Percentiles rank a stretch among this genome's conserved stretches.
These are phyloP conservation scores for Lophium mytilinum DNA, from an alignment of 495 filamentous ascomycete genomes.

Conservation along the genomic window DNA sequence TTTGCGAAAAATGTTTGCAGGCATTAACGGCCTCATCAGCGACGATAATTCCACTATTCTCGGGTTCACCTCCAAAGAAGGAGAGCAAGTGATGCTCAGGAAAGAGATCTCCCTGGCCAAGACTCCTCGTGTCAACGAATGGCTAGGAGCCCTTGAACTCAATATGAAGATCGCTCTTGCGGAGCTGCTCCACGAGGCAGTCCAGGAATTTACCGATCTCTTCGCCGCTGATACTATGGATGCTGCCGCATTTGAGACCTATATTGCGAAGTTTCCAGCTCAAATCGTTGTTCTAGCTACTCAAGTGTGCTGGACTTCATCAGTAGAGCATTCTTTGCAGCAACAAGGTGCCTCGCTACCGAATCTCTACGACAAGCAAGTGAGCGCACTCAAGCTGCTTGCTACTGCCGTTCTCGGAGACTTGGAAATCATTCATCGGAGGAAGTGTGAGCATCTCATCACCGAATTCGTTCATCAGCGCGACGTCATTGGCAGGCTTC, in stretches of 20 bases:
- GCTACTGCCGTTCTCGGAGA: constrained; percentile 86
- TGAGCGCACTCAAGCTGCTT: constrained; percentile 71
- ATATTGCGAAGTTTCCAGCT: constrained; percentile 73
- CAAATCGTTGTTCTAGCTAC: constrained; percentile 93
- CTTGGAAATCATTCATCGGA: constrained; percentile 74
- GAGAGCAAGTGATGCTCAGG: constrained; percentile 79
- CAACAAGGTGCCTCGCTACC: constrained; percentile 60
- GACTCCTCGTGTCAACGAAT: constrained; percentile 95
- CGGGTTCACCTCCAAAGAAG: constrained; percentile 92
- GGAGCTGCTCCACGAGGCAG: constrained; percentile 78
- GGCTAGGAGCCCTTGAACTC: constrained; percentile 80
- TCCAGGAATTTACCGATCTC: constrained; percentile 65
- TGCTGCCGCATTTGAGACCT: constrained; percentile 58
- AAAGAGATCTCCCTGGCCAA: constrained; percentile 85
- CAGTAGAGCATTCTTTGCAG: constrained; percentile 65
- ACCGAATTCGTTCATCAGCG: constrained; percentile 98
- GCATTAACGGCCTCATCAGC: constrained; percentile 79
- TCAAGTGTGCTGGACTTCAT: constrained; percentile 88
- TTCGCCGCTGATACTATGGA: constrained; percentile 61
- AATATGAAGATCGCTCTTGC: constrained; percentile 93
- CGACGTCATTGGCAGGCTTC: constrained; percentile 78
- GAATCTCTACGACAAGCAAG: constrained; percentile 62
- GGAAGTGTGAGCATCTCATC: constrained; percentile 97
- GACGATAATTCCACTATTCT: constrained; percentile 83
- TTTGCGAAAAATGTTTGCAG: constrained; percentile 99